phyloP scores from a whole-genome alignment of 2,329 filamentous ascomycete species.

The Pseudocercospora musae region DNA sequence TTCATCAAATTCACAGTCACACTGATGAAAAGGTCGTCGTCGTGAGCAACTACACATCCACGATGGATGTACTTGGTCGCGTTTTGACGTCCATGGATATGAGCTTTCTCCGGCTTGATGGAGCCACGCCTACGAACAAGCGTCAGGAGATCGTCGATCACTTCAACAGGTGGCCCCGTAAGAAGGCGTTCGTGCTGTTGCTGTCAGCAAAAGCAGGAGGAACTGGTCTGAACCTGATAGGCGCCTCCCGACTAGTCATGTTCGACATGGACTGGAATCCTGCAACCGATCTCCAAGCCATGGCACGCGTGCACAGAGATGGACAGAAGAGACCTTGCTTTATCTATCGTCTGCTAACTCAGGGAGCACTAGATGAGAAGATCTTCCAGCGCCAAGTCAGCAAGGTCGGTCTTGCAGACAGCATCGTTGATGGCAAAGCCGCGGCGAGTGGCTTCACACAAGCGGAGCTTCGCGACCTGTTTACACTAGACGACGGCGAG shows the following conservation, averaged over 20 bases:
- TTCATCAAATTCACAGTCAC: constrained; percentile 58
- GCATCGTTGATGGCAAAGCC: constrained; percentile 66
- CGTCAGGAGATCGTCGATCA: constrained; percentile 66
- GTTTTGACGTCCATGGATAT: constrained; percentile 60
- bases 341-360: constrained; percentile 67
- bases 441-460: constrained; percentile 60
- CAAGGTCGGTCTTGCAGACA: constrained; percentile 67
- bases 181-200: constrained; percentile 64
- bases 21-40: constrained; percentile 70
- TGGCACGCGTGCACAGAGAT: constrained; percentile 71
- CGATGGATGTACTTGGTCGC: constrained; percentile 62
- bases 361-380: constrained; percentile 69
- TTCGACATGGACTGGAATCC: constrained; percentile 78
- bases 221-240: constrained; percentile 66
- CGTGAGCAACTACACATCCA: constrained; percentile 74
- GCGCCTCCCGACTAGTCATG: constrained; percentile 65
- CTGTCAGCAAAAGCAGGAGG: constrained; percentile 71
- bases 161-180: constrained; percentile 61
- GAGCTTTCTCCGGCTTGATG: constrained; percentile 65
- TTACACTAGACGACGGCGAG: constrained; percentile 59
- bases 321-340: constrained; percentile 66
- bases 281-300: constrained; percentile 68
- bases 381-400: constrained; percentile 71
- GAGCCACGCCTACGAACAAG: constrained; percentile 61
- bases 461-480: constrained; percentile 65